phyloP scores from a whole-genome alignment of 2,329 filamentous ascomycete genomes.

The Alternaria ethzedia region DNA sequence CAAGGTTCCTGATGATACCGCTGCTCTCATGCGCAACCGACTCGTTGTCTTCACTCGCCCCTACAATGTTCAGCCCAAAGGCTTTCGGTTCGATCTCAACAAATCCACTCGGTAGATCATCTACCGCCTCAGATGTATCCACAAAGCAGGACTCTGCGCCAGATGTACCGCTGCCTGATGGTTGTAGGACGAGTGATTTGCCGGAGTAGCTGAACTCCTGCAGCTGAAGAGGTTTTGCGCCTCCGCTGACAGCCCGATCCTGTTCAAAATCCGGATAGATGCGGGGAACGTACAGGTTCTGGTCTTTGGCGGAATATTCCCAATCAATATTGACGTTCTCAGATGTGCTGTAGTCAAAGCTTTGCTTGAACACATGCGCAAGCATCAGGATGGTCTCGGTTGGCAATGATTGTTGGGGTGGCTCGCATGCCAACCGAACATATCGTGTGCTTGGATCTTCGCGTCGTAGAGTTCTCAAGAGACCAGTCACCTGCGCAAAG shows the following conservation, averaged over 20 bases:
- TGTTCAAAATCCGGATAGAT: not conserved
- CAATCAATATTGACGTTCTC: not conserved
- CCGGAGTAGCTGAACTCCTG: not conserved
- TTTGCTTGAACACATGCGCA: not conserved
- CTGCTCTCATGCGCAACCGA: not conserved
- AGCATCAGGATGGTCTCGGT: not conserved
- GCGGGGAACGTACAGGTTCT: not conserved
- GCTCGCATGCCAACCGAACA: not conserved
- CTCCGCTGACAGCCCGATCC: not conserved
- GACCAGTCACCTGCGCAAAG: not conserved
- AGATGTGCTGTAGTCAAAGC: not conserved
- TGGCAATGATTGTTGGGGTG: not conserved
- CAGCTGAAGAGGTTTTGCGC: not conserved
- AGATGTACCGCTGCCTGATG: not conserved
- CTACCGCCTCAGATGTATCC: not conserved
- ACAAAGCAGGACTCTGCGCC: not conserved
- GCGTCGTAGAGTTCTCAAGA: not conserved
- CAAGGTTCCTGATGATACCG: not conserved
- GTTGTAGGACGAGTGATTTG: not conserved
- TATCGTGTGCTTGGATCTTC: constrained; percentile 1
- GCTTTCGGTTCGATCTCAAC: not conserved
- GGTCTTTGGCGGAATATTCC: not conserved
- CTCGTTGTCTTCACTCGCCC: not conserved
- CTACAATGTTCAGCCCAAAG: not conserved
- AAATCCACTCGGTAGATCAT: not conserved